These are phyloP conservation scores for Closterium sp. DNA, from an alignment of 139 green algal species.

Conservation along the genomic window DNA sequence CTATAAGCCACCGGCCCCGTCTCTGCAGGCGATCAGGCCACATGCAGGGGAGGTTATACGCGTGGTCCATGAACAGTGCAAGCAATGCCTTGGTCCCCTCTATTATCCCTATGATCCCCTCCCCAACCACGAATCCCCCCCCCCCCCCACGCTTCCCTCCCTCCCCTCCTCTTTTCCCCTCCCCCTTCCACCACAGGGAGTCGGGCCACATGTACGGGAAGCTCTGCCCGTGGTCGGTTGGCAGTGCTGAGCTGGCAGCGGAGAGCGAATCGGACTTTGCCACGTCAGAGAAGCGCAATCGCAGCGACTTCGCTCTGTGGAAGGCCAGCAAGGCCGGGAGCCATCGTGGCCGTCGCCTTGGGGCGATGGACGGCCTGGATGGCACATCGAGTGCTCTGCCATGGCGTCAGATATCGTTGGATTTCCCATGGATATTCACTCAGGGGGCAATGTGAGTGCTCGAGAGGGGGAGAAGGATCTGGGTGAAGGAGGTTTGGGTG, in stretches of 20 bases:
- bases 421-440: slow-evolving; percentile 83
- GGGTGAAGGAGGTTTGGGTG: neutral
- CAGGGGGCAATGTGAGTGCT: slow-evolving; percentile 64
- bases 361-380: slow-evolving; percentile 77
- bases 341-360: slow-evolving; percentile 89
- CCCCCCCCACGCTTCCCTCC: no score
- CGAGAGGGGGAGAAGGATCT: neutral
- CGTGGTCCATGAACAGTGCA: slow-evolving; percentile 39
- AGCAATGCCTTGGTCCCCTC: no score
- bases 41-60: slow-evolving; percentile 83
- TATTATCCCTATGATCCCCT: no score
- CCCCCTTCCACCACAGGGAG: slow-evolving; percentile 26
- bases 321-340: slow-evolving; percentile 88
- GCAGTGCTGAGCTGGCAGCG: slow-evolving; percentile 58
- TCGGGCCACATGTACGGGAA: slow-evolving; percentile 86
- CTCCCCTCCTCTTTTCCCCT: no score
- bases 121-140: no score
- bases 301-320: slow-evolving; percentile 95
- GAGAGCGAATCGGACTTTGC: slow-evolving; percentile 62
- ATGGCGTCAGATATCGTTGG: slow-evolving; percentile 91
- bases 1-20: no score
- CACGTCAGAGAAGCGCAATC: slow-evolving; percentile 78
- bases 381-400: slow-evolving; percentile 98
- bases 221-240: slow-evolving; percentile 60
- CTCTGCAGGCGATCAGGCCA: slow-evolving; percentile 57